phyloP scores from a whole-genome alignment of 805 yeast genomes.

The Candida incommunis region DNA sequence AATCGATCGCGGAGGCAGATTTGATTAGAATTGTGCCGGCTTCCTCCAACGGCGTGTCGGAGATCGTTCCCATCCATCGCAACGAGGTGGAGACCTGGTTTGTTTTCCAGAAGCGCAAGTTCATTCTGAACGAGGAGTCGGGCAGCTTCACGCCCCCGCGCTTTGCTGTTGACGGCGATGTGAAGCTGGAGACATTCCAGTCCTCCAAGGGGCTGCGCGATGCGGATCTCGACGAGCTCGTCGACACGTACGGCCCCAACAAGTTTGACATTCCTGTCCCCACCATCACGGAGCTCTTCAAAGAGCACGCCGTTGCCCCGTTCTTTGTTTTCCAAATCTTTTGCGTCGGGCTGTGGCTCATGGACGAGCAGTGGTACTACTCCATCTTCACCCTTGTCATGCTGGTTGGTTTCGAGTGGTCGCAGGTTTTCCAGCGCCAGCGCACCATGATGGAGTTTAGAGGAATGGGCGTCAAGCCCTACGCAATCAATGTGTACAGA shows the following conservation, averaged over 20 bases:
- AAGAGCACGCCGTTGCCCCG: constrained; percentile 97
- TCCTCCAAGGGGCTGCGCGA: constrained; percentile 31
- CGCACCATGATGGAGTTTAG: constrained; percentile 90
- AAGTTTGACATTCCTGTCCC: constrained; percentile 93
- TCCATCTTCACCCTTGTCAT: constrained; percentile 83
- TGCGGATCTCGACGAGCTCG: constrained; percentile 23
- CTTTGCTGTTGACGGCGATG: constrained; percentile 47
- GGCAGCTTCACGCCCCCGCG: constrained; percentile 65
- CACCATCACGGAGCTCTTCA: constrained; percentile 75
- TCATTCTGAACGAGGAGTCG: constrained; percentile 44
- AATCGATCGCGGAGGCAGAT: constrained; percentile 45
- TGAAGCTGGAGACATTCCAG: constrained; percentile 46
- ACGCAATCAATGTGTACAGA: constrained; percentile 59
- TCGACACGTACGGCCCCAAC: constrained; percentile 67
- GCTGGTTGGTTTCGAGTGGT: constrained; percentile 85
- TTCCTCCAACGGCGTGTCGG: constrained; percentile 76
- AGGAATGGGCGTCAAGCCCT: constrained; percentile 94
- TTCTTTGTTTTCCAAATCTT: constrained; percentile 93
- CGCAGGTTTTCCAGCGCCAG: constrained; percentile 92
- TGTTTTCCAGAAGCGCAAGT: constrained; percentile 84
- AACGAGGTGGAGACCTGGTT: constrained; percentile 51
- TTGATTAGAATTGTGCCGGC: constrained; percentile 68
- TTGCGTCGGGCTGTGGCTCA: constrained; percentile 88
- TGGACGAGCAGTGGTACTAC: constrained; percentile 95
- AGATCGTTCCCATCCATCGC: constrained; percentile 51